Conservation (phyloP, 2,329 filamentous ascomycete species). For the Calycina marina region DNA sequence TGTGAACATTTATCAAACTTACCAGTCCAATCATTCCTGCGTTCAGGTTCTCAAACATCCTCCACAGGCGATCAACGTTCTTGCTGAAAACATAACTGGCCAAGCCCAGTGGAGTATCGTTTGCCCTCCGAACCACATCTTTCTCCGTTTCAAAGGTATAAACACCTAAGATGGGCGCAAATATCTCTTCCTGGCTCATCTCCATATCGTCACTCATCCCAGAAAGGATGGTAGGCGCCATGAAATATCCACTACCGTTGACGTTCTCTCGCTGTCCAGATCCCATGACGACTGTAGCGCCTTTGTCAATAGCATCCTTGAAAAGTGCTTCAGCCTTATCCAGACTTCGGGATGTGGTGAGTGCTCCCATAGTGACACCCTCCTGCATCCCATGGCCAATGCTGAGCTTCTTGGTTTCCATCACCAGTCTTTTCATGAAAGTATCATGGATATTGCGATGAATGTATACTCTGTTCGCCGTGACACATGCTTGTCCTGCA, state of each 20-base stretch:
- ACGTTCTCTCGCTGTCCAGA: constrained; percentile 34
- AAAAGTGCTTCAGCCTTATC: constrained; percentile 46
- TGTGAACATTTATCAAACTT: too few relatives aligned
- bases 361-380: constrained; percentile 43
- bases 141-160: constrained; percentile 53
- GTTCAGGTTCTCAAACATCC: constrained; percentile 51
- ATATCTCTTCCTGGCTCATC: constrained; percentile 44
- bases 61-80: constrained; percentile 49
- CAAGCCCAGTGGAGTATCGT: constrained; percentile 46
- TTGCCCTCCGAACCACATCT: constrained; percentile 43
- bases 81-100: constrained; percentile 57
- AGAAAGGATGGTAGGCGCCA: constrained; percentile 51
- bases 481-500: constrained; percentile 50
- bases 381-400: constrained; percentile 45
- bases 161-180: constrained; percentile 48
- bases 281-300: constrained; percentile 49
- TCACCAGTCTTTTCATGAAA: constrained; percentile 40
- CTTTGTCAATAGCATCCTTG: constrained; percentile 45
- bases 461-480: constrained; percentile 50
- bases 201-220: constrained; percentile 43
- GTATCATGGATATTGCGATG: constrained; percentile 46
- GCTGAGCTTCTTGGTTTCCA: constrained; percentile 36
- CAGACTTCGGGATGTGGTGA: constrained; percentile 39
- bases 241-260: constrained; percentile 43
- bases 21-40: constrained; percentile 57